Percentiles rank a stretch among this genome's conserved stretches.
These are phyloP conservation scores for Starmerella vaccinii DNA, from an alignment of 805 yeast genomes.

Conservation along the genomic window DNA sequence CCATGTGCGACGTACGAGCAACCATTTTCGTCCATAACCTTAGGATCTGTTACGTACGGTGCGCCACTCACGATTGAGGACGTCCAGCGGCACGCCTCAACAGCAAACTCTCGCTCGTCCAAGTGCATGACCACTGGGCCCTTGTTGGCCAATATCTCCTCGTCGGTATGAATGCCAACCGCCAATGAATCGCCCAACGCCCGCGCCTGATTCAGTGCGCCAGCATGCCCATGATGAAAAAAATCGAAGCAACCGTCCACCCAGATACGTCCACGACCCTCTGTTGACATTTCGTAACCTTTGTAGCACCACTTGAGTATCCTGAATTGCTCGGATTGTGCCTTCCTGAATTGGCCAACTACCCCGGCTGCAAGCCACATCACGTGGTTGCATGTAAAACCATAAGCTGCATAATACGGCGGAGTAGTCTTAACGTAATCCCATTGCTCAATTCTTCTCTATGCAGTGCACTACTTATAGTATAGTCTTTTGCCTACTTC, in stretches of 20 bases:
- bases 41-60: constrained; percentile 87
- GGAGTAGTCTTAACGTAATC: too few relatives aligned
- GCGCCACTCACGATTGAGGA: constrained; percentile 62
- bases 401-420: too few relatives aligned
- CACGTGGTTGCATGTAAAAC: too few relatives aligned
- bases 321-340: too few relatives aligned
- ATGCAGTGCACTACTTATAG: too few relatives aligned
- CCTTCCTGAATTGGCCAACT: too few relatives aligned
- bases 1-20: constrained; percentile 97
- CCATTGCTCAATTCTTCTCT: too few relatives aligned
- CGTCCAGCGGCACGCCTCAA: constrained; percentile 84
- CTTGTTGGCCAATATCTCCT: constrained; percentile 68
- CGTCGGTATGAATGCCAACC: constrained; percentile 90
- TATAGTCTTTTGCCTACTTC: too few relatives aligned
- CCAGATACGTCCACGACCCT: constrained; percentile 54
- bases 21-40: constrained; percentile 57
- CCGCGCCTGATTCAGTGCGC: constrained; percentile 89
- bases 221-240: constrained; percentile 95
- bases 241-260: constrained; percentile 97
- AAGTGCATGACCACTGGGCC: constrained; percentile 91
- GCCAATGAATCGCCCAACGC: constrained; percentile 63
- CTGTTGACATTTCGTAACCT: not conserved
- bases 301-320: too few relatives aligned
- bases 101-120: constrained; percentile 72
- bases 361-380: too few relatives aligned